A percentile compares a stretch with the other conserved stretches of the same genome.
These are phyloP conservation scores for Saccharum officinarum DNA, from an alignment of 176 grass and related monocot genomes.

Conservation along the genomic window DNA sequence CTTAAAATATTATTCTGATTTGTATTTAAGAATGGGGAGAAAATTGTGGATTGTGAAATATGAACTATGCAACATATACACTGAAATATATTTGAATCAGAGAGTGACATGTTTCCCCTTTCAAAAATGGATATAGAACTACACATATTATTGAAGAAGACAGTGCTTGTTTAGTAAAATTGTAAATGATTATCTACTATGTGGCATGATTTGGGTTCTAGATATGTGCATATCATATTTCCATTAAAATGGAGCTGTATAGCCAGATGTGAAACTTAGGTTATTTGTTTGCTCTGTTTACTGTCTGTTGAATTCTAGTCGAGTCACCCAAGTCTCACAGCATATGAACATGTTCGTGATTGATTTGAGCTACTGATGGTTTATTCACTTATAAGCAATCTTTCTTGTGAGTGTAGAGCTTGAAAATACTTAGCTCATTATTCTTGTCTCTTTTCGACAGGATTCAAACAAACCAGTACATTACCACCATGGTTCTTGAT, in stretches of 20 bases:
- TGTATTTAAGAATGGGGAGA: background rate
- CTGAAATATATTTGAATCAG: background rate
- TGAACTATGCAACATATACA: background rate
- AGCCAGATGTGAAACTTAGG: background rate
- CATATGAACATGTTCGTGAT: background rate
- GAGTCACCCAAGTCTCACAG: background rate
- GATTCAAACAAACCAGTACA: conserved; percentile 12
- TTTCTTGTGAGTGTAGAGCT: conserved; percentile 4
- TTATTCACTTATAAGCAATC: background rate
- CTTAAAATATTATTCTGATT: background rate
- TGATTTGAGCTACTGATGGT: conserved; percentile 24
- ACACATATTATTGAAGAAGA: background rate
- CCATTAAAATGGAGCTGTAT: background rate
- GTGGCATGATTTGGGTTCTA: background rate
- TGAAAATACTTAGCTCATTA: background rate
- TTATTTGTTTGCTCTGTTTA: background rate
- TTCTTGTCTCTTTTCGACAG: conserved; percentile 35
- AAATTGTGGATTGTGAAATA: background rate
- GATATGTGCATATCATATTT: conserved; percentile 8
- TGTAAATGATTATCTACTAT: background rate
- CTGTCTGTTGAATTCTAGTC: background rate
- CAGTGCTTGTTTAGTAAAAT: conserved; percentile 20
- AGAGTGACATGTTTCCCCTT: background rate
- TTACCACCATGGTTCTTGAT: conserved; percentile 74
- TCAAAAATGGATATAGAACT: background rate